Evolutionary conservation across 441 rosid genomes (phyloP).

Genomic region (Erodium trifolium): DNA sequence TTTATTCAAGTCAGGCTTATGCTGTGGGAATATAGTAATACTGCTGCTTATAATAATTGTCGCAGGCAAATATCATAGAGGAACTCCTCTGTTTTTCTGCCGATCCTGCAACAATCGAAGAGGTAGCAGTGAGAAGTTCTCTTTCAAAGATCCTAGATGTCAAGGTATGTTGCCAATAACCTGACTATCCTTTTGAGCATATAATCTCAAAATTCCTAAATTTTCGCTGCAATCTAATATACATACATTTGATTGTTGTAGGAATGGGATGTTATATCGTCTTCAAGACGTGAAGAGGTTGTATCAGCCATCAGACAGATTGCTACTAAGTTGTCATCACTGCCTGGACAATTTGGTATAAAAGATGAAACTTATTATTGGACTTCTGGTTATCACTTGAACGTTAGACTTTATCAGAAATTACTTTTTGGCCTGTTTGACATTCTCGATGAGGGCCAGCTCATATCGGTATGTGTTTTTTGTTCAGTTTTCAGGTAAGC

Average conservation of each 20-base stretch:
- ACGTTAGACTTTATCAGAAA: constrained; percentile 72
- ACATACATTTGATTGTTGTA: constrained; percentile 25
- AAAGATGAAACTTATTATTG: constrained; percentile 72
- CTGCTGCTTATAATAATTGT: constrained; percentile 5
- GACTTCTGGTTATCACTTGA: constrained; percentile 75
- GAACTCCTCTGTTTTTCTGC: constrained; percentile 58
- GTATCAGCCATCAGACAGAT: constrained; percentile 63
- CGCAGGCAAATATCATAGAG: constrained; percentile 77
- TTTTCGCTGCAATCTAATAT: constrained; percentile 6
- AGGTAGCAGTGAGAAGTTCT: constrained; percentile 44
- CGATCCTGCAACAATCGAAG: constrained; percentile 40
- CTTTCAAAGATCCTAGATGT: constrained; percentile 68
- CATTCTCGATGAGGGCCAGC: constrained; percentile 88
- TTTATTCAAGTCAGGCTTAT: not conserved
- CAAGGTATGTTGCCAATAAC: constrained; percentile 39
- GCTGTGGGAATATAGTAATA: not conserved
- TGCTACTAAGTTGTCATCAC: constrained; percentile 51
- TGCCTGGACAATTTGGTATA: constrained; percentile 54
- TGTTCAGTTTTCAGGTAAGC: constrained; percentile 18
- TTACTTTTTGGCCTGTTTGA: constrained; percentile 71
- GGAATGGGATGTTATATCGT: constrained; percentile 74
- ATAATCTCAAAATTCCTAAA: constrained; percentile 18
- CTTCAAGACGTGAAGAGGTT: constrained; percentile 68
- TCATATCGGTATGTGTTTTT: constrained; percentile 59
- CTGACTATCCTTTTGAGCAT: constrained; percentile 13